Base-by-base conservation (phyloP, 345 rosid genomes). In the Rubroshorea leprosula region DNA sequence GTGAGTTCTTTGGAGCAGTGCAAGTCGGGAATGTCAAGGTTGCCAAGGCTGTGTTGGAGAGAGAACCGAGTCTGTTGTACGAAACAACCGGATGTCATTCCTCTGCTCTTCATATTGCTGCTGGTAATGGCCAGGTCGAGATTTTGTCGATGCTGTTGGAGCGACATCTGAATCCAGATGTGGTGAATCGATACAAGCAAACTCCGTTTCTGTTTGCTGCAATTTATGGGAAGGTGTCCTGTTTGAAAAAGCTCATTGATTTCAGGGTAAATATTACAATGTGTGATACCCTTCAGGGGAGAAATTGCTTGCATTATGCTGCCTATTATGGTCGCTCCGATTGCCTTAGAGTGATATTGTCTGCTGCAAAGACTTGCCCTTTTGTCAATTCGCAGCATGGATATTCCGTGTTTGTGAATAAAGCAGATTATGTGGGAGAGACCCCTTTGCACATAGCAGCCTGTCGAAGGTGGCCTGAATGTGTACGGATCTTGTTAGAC, bases 111-210 rank as follows among this genome's bases (percentile, higher is more conserved):
- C 99, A 93, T 68, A 72, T 93, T 52, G 97, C 97, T 57, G 97
- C 99, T 65, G 94, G 96, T 56, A 85, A 74, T 82, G 99, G 91
- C 79, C 96, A 83, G 94, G 82, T 89, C 86, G 88, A 93, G 99
- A 83, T 94, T 72, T 72, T 94, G 66, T 73, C 76, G 1, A 56
- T 87, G 80, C 78, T 90, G 54, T 59, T 94, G 80, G 88, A 78
- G 63, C 74, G 83, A 78, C 82, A 88, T 58, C 47, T 74, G 72
- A 81, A 78, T 73, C 84, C 99, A 39, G 97, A 94, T 81, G 64
- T 70, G 49, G 72, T 85, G 66, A 94, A 94, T 79, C 94, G 96
- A 60, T 71, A 85, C 70, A 94, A 90, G 60, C 99, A 94, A 97
- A 85, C 97, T 66, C 99, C 99, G 10, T 84, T 94, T 49, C 90